These are phyloP conservation scores for Alectoria sarmentosa DNA, from an alignment of 495 filamentous ascomycete species.

Conservation along the genomic window DNA sequence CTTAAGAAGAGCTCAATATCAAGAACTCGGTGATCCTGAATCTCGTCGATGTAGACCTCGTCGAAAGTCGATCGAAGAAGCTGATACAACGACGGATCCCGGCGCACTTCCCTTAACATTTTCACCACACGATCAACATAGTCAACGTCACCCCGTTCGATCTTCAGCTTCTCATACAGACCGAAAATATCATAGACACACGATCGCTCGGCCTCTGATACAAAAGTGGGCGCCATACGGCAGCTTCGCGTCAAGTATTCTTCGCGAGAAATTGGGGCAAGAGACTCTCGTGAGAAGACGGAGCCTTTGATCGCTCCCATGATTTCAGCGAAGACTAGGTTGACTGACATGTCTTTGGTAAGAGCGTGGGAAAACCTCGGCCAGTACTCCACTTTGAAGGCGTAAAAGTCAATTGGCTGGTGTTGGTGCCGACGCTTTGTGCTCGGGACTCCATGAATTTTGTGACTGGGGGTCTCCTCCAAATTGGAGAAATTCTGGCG, in stretches of 20 bases:
- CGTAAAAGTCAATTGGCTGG: constrained; percentile 30
- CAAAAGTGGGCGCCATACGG: constrained; percentile 32
- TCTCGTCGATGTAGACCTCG: constrained; percentile 41
- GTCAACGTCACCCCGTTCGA: constrained; percentile 30
- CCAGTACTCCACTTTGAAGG: constrained; percentile 40
- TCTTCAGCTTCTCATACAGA: constrained; percentile 34
- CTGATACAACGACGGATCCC: constrained; percentile 17
- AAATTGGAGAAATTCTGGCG: background rate
- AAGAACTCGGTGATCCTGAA: constrained; percentile 37
- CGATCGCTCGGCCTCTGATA: constrained; percentile 24
- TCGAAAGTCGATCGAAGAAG: constrained; percentile 32
- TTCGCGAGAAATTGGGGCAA: constrained; percentile 27
- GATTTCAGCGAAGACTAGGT: constrained; percentile 40
- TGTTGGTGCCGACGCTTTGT: background rate
- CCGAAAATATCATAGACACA: constrained; percentile 34
- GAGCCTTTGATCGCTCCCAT: constrained; percentile 42
- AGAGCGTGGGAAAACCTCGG: constrained; percentile 21
- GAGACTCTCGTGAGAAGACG: constrained; percentile 10
- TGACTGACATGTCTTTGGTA: constrained; percentile 21
- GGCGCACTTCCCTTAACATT: constrained; percentile 23
- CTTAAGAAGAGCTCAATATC: constrained; percentile 35
- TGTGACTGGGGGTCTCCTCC: background rate
- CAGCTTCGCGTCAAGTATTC: constrained; percentile 31
- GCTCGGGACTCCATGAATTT: background rate
- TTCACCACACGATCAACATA: constrained; percentile 32